A percentile compares a stretch with the other conserved stretches of the same genome.
phyloP scores from a whole-genome alignment of 2,329 filamentous ascomycete genomes.

The Dendryphion nanum region DNA sequence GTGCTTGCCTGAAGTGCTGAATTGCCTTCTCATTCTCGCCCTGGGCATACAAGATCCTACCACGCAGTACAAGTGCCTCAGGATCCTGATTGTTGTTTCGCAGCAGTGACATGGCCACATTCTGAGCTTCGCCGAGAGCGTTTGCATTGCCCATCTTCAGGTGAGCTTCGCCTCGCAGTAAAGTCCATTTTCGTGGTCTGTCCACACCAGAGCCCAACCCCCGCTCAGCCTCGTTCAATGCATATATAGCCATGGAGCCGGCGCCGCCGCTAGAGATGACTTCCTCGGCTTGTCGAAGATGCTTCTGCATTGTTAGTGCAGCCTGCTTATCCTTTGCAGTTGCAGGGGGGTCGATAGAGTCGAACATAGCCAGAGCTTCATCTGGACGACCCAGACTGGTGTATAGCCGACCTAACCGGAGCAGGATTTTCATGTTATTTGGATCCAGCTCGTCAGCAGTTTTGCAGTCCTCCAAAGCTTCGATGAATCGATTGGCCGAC shows the following conservation, averaged over 20 bases:
- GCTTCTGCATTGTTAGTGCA: constrained; percentile 81
- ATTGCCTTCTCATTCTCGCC: constrained; percentile 95
- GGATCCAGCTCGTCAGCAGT: constrained; percentile 80
- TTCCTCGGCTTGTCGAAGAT: constrained; percentile 77
- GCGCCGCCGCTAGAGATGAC: constrained; percentile 71
- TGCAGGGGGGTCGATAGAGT: constrained; percentile 74
- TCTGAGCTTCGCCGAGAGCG: constrained; percentile 86
- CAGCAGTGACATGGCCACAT: constrained; percentile 83
- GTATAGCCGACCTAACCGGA: constrained; percentile 86
- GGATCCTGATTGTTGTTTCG: constrained; percentile 87
- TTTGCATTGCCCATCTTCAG: constrained; percentile 90
- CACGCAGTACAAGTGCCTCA: constrained; percentile 86
- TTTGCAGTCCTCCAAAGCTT: constrained; percentile 84
- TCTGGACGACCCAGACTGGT: constrained; percentile 82
- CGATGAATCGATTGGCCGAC: constrained; percentile 73
- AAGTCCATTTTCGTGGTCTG: constrained; percentile 87
- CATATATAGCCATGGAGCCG: constrained; percentile 88
- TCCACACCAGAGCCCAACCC: constrained; percentile 71
- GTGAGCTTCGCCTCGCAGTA: constrained; percentile 89
- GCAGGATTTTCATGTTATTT: constrained; percentile 80
- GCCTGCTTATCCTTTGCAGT: constrained; percentile 81
- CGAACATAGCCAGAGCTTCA: constrained; percentile 81
- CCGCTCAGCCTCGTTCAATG: constrained; percentile 85
- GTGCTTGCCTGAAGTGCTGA: constrained; percentile 85
- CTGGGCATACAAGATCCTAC: constrained; percentile 81